phyloP scores from a whole-genome alignment of 306 rosid genomes.

The Corylus americana region DNA sequence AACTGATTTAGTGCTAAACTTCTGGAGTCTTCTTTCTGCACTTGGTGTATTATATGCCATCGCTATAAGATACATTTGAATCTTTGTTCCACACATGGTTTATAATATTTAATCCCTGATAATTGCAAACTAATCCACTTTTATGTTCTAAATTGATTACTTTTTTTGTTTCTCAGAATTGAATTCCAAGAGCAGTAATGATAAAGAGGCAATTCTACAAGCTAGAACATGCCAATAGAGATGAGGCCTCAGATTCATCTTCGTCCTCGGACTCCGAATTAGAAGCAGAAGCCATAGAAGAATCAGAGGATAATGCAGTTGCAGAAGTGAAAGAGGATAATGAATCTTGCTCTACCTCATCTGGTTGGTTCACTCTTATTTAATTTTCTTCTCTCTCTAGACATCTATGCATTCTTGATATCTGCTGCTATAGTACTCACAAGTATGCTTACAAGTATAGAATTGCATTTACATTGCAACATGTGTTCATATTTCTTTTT shows the following conservation, averaged over 20 bases:
- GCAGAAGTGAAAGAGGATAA: constrained; percentile 32
- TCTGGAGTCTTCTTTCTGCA: too few species aligned
- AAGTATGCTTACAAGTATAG: background rate
- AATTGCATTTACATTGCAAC: background rate
- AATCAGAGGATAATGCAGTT: constrained; percentile 39
- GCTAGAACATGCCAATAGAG: constrained; percentile 63
- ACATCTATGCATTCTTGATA: background rate
- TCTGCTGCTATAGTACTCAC: background rate
- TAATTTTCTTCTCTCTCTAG: background rate
- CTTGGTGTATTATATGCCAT: background rate
- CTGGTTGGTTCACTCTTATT: constrained; percentile 49
- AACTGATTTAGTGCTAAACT: too few species aligned
- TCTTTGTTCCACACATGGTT: background rate
- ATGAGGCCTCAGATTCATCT: constrained; percentile 58
- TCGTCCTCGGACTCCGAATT: constrained; percentile 58
- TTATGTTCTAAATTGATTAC: background rate
- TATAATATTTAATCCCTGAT: background rate
- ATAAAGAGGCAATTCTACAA: constrained; percentile 79
- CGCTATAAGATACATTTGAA: background rate
- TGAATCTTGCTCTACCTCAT: constrained; percentile 57
- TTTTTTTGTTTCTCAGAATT: constrained; percentile 23
- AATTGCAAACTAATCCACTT: background rate
- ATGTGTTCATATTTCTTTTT: background rate
- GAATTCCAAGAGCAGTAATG: constrained; percentile 36
- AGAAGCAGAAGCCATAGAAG: constrained; percentile 39